Base-by-base conservation (phyloP, 306 rosid genomes). In the Erythrophleum fordii region DNA sequence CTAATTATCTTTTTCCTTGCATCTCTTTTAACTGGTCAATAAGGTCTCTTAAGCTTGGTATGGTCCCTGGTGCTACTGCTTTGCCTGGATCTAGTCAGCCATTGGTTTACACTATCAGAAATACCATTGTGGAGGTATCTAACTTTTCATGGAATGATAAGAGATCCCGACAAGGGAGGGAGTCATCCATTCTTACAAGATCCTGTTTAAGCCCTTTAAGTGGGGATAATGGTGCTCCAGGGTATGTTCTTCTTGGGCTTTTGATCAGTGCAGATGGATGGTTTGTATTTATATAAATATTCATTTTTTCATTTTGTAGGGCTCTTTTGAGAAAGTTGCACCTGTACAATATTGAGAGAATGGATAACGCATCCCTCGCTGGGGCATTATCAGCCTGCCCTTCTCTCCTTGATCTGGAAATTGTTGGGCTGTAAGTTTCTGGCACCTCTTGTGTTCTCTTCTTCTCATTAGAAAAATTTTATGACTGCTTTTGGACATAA, bases 11-110 rank as follows among this genome's bases (percentile, higher is more conserved):
- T 51, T 35, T 17, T 11, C 8, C 8, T 35, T 34, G 26, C 62
- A 16, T 77, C 69, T 72, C 70, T 73, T 77, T 60, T 53, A 42
- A 76, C 55, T 81, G 77, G 16, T 80, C 83, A 69, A 73, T 41
- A 85, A 93, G 97, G 89, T 91, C 97, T 83, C 96, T 93, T 82
- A 93, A 93, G 86, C 96, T 93, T 81, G 97, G 97, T 48, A 83
- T 93, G 77, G 89, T 87, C 80, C 96, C 95, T 42, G 89, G 91
- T 70, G 87, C 92, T 45, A 77, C 87, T 26, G 59, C 78, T 44
- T 80, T 84, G 22, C 81, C 73, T 72, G 97, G 92, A 81, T 88
- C 94, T 66, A 88, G 90, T 79, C 96, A 87, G 79, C 90, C 96
- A 3, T 77, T 91, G 75, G 94, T 87, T 66, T 87, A 87, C 81